Evolutionary conservation across 2,329 filamentous ascomycete species (phyloP).

Genomic region (Cladosporium sp.): DNA sequence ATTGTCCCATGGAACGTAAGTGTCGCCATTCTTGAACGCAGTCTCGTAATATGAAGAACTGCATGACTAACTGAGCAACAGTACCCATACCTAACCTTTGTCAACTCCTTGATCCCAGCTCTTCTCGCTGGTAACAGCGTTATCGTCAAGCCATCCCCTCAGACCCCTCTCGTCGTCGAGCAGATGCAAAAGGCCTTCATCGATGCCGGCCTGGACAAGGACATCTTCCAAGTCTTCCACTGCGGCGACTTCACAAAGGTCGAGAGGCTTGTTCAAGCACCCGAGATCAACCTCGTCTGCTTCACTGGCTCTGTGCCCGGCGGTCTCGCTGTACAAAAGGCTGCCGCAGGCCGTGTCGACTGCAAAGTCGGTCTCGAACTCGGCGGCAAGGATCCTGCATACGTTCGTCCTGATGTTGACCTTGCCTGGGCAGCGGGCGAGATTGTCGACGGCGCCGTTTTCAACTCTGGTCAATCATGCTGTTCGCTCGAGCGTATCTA

Average conservation of each 20-base stretch:
- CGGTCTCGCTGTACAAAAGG: constrained; percentile 80
- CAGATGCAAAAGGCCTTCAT: constrained; percentile 74
- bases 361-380: constrained; percentile 87
- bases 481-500: constrained; percentile 92
- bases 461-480: constrained; percentile 98
- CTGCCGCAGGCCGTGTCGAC: constrained; percentile 74
- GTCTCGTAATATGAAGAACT: not conserved
- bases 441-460: constrained; percentile 92
- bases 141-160: constrained; percentile 90
- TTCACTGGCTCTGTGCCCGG: constrained; percentile 93
- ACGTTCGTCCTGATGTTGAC: constrained; percentile 82
- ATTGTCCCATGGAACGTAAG: constrained; percentile 96
- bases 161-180: constrained; percentile 90
- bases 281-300: constrained; percentile 77
- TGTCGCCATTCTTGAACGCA: constrained; percentile 28
- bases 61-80: constrained; percentile 40
- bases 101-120: constrained; percentile 92
- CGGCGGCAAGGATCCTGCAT: constrained; percentile 92
- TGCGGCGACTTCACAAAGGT: constrained; percentile 76
- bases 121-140: constrained; percentile 86
- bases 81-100: constrained; percentile 92
- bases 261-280: constrained; percentile 74
- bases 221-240: constrained; percentile 91
- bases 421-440: constrained; percentile 88
- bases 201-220: constrained; percentile 76